phyloP scores from a whole-genome alignment of 2,329 filamentous ascomycete genomes.

The Paraphoma chrysanthemicola region DNA sequence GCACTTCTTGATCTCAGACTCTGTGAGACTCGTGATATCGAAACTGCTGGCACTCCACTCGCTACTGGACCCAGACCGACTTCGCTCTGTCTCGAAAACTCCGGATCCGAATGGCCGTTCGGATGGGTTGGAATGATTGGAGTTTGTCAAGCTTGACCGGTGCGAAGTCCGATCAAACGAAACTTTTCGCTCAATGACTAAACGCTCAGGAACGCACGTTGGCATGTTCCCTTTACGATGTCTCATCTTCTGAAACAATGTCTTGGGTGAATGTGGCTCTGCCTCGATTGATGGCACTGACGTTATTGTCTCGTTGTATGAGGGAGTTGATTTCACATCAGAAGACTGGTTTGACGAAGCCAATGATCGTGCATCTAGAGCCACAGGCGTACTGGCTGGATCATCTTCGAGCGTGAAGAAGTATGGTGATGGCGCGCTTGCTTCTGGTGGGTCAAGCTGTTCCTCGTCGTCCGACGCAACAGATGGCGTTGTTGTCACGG shows the following conservation, averaged over 20 bases:
- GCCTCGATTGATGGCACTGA: not conserved
- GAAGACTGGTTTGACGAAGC: constrained; percentile 9
- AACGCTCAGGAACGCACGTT: constrained; percentile 10
- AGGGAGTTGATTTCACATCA: constrained; percentile 17
- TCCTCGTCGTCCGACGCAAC: constrained; percentile 11
- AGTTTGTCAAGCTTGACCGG: constrained; percentile 33
- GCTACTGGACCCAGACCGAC: constrained; percentile 29
- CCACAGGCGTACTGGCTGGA: constrained; percentile 6
- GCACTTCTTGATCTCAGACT: constrained; percentile 53
- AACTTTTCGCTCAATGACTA: constrained; percentile 41
- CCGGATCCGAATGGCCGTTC: constrained; percentile 17
- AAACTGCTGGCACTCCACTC: constrained; percentile 51
- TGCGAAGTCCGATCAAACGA: constrained; percentile 44
- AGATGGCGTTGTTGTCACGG: constrained; percentile 25
- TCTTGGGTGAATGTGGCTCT: constrained; percentile 23
- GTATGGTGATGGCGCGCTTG: constrained; percentile 17
- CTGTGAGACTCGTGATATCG: constrained; percentile 47
- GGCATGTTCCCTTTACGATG: constrained; percentile 19
- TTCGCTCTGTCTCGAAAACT: constrained; percentile 11
- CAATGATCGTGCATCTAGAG: not conserved
- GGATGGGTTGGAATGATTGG: constrained; percentile 26
- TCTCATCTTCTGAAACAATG: constrained; percentile 30
- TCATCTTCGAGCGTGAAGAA: constrained; percentile 19
- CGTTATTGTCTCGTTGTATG: constrained; percentile 5
- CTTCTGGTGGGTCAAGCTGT: constrained; percentile 20